These are phyloP conservation scores for Umbelopsis sp. DNA, from an alignment of 192 early-diverging fungal genomes.

Conservation along the genomic window DNA sequence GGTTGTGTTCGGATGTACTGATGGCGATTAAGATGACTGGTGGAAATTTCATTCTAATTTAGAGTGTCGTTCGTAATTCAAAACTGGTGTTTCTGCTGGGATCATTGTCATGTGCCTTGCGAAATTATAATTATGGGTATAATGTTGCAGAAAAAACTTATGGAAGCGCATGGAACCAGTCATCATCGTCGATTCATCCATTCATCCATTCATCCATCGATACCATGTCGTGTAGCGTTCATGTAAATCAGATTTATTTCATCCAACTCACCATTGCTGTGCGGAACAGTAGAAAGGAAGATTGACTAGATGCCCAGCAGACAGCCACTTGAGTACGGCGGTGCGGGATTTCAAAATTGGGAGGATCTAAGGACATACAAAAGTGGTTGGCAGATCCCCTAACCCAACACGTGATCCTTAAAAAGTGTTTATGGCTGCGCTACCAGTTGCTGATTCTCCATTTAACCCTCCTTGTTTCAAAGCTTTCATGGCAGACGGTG, in stretches of 20 bases:
- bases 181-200: neutral
- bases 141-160: no score
- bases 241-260: neutral
- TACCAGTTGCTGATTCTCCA: neutral
- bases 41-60: no score
- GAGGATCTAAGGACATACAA: neutral
- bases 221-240: no score
- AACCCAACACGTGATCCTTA: neutral
- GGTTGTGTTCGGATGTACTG: no score
- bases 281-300: slow-evolving; percentile 15
- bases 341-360: neutral
- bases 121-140: no score
- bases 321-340: neutral
- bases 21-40: no score
- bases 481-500: slow-evolving; percentile 12
- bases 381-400: neutral
- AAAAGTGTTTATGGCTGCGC: slow-evolving; percentile 12
- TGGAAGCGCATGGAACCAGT: neutral
- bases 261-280: slow-evolving; percentile 9
- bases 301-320: neutral
- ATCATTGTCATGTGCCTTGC: no score
- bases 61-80: no score
- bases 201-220: neutral
- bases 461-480: neutral
- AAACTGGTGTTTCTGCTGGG: no score